A percentile compares a stretch with the other conserved stretches of the same genome.
These are phyloP conservation scores for Clausena lansium DNA, from an alignment of 345 rosid genomes.

Conservation along the genomic window DNA sequence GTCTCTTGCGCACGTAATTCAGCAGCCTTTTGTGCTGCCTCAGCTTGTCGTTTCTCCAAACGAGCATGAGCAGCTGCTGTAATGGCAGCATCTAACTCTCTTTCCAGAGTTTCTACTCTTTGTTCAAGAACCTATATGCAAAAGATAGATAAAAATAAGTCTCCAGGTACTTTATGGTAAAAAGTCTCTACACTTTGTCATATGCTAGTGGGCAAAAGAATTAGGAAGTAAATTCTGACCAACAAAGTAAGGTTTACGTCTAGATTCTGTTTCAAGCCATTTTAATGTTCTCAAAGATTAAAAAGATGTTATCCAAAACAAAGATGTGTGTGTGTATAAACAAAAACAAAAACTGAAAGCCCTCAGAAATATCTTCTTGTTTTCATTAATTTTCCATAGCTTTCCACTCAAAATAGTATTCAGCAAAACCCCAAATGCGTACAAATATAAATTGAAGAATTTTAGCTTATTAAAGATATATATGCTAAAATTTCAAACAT, in stretches of 20 bases:
- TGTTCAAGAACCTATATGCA: constrained; percentile 81
- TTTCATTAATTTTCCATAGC: background rate
- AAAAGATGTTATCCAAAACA: background rate
- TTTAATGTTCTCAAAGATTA: background rate
- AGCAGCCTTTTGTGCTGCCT: constrained; percentile 84
- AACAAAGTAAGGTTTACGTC: background rate
- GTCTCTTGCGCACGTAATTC: constrained; percentile 75
- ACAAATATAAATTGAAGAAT: background rate
- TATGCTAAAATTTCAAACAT: too few relatives aligned
- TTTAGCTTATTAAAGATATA: background rate
- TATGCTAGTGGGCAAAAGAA: background rate
- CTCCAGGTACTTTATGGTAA: background rate
- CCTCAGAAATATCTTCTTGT: background rate
- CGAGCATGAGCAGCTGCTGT: constrained; percentile 95
- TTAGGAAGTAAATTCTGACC: background rate
- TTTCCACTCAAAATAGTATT: background rate
- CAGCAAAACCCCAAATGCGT: background rate
- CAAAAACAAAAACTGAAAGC: background rate
- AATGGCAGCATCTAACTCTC: constrained; percentile 95
- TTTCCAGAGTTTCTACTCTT: constrained; percentile 91
- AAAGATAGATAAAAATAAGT: constrained; percentile 1
- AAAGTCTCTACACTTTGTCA: background rate
- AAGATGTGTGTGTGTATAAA: background rate
- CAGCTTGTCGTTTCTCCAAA: constrained; percentile 89
- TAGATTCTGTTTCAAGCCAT: background rate